Base-by-base conservation (phyloP, 306 rosid genomes). In the Lupinus albus region DNA sequence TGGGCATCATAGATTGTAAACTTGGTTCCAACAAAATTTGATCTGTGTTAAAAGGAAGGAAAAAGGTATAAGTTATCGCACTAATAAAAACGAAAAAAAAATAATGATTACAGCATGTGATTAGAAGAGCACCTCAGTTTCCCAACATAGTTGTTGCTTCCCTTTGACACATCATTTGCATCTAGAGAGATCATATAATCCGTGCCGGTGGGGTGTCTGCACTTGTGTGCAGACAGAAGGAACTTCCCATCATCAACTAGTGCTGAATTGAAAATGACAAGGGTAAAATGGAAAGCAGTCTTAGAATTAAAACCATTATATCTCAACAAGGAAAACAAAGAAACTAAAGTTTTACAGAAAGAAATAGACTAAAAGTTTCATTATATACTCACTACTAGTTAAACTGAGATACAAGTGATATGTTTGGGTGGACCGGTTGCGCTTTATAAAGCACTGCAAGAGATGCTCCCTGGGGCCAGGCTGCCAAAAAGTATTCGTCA, bases 11-110 rank as follows among this genome's bases (percentile, higher is more conserved):
- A 86, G 74, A 91, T 80, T 59, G 97, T 87, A 84, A 94, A 94
- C 88, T 88, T 94, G 7, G 95, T 94, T 68, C 99, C 99, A 50
- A 94, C 81, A 72, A 94, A 94, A 69, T 94, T 94, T 51, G 99
- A 94, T 66, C 99, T 94, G 45, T 25, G 48, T 52, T 46, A 68
- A 54, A 61, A 33, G 46, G 17, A 36, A 61, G 64, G 44, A 38
- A 84, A 47, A 62, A 15, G 1, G 57, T 10, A 46, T 72, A 33
- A 64, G 67, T 53, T 41, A 3, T 30, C 20, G 30, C 21, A 54
- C 25, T 28, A 36, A 45, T 13, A 28, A 51, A 50, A 11, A 47
- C 45, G 12, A 70, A 56, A 53, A 56, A 53, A 50, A 33, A 50
- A 61, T 21, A 25, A 38, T 6, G 7, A 46, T 55, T 6, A 49